Percentiles rank a stretch among this genome's conserved stretches.
Evolutionary conservation across 2,329 filamentous ascomycete species (phyloP).

Genomic region (Ustulina deusta): DNA sequence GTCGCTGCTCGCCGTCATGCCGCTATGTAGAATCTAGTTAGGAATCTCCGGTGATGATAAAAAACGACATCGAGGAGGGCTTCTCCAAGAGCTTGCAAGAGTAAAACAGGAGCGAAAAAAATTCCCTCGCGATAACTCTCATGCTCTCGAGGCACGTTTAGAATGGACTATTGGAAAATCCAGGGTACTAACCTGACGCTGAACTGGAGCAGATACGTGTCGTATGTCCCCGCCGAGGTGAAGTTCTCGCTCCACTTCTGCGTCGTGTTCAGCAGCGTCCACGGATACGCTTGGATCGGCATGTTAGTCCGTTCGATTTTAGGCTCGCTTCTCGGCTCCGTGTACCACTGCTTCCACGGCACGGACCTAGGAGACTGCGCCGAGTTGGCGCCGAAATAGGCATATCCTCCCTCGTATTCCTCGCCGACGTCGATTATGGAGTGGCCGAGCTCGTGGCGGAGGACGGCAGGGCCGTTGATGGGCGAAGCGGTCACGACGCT

Average conservation of each 20-base stretch:
- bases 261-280: slow-evolving; percentile 49
- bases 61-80: background rate
- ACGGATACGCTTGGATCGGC: slow-evolving; percentile 51
- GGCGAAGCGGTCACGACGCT: slow-evolving; percentile 49
- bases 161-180: background rate
- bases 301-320: slow-evolving; percentile 49
- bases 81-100: background rate
- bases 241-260: slow-evolving; percentile 46
- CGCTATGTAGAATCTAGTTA: slow-evolving; percentile 37
- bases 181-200: slow-evolving; percentile 37
- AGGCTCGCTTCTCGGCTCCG: slow-evolving; percentile 43
- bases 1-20: slow-evolving; percentile 46
- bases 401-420: slow-evolving; percentile 49
- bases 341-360: slow-evolving; percentile 50
- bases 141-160: background rate
- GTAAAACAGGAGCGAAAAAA: background rate
- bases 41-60: background rate
- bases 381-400: slow-evolving; percentile 49
- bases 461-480: slow-evolving; percentile 46
- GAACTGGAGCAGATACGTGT: slow-evolving; percentile 48
- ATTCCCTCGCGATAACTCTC: background rate
- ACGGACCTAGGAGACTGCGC: slow-evolving; percentile 40
- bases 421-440: slow-evolving; percentile 51
- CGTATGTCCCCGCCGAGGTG: slow-evolving; percentile 48
- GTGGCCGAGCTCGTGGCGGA: slow-evolving; percentile 51